Conservation (phyloP, 2,329 filamentous ascomycete genomes). For the Trichoderma atrobrunneum region DNA sequence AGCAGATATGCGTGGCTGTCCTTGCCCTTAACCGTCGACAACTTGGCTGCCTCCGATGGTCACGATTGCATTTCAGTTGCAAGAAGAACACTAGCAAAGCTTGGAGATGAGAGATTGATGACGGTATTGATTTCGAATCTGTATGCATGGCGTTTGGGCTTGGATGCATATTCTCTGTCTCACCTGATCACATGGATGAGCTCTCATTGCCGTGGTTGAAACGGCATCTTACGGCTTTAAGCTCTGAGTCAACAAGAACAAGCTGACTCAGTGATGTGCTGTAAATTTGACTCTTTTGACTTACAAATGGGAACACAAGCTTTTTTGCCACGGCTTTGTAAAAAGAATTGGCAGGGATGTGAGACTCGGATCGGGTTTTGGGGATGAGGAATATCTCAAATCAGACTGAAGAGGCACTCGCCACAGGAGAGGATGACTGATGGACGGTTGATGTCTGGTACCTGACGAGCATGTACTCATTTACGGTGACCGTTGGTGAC, state of each 20-base stretch:
- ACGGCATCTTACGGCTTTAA: not conserved
- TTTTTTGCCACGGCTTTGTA: not conserved
- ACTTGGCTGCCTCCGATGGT: not conserved
- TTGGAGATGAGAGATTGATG: not conserved
- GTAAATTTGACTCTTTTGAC: not conserved
- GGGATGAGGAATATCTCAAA: not conserved
- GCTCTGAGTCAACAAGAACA: slow-evolving; percentile 1
- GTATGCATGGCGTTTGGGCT: not conserved
- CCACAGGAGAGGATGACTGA: not conserved
- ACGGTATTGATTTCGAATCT: not conserved
- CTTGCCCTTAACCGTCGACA: not conserved
- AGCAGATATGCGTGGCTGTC: not conserved
- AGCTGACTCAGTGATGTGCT: not conserved
- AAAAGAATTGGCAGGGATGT: not conserved
- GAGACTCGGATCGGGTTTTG: not conserved
- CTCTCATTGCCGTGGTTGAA: not conserved
- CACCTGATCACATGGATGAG: not conserved
- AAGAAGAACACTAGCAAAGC: not conserved
- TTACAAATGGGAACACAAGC: not conserved
- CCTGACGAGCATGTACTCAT: not conserved
- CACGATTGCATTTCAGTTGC: not conserved
- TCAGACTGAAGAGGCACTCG: not conserved
- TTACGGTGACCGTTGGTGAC: not conserved
- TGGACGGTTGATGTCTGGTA: not conserved
- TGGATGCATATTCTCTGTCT: not conserved